A percentile compares a stretch with the other conserved stretches of the same genome.
Evolutionary conservation across 129 eudicot species (phyloP).

Genomic region (Flaveria ramosissima): DNA sequence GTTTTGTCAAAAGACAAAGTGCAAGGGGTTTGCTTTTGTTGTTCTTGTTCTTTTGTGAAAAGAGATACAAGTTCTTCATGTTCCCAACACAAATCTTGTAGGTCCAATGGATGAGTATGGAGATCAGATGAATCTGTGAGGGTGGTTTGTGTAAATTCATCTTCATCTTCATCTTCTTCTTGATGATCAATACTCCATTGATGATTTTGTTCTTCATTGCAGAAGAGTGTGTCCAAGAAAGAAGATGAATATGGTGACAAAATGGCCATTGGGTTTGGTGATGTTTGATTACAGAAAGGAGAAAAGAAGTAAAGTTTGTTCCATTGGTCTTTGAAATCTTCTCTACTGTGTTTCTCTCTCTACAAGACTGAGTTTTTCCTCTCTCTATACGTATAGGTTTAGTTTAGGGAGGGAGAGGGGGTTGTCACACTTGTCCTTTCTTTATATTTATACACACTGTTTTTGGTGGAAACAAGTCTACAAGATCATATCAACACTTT

Average conservation of each 20-base stretch:
- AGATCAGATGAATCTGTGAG: conserved; percentile 17
- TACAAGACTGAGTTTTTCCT: background rate
- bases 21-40: conserved; percentile 1
- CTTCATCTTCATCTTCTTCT: conserved; percentile 25
- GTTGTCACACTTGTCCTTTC: too few relatives aligned
- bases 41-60: conserved; percentile 59
- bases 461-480: background rate
- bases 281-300: conserved; percentile 44
- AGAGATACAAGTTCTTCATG: conserved; percentile 77
- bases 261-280: conserved; percentile 38
- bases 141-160: conserved; percentile 33
- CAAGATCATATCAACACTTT: too few relatives aligned
- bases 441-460: background rate
- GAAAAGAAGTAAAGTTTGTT: conserved; percentile 34
- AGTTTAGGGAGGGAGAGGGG: conserved; percentile 2
- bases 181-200: conserved; percentile 44
- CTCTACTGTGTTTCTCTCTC: background rate
- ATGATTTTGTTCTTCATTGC: conserved; percentile 61
- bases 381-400: conserved; percentile 30
- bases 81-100: conserved; percentile 79
- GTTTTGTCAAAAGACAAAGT: conserved; percentile 21
- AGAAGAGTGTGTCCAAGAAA: conserved; percentile 56
- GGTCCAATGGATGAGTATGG: conserved; percentile 25
- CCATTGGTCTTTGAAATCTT: conserved; percentile 36
- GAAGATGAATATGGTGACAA: conserved; percentile 48